A percentile compares a stretch with the other conserved stretches of the same genome.
phyloP scores from a whole-genome alignment of 768 basidiomycete genomes.

The Xanthoconium stramineum region DNA sequence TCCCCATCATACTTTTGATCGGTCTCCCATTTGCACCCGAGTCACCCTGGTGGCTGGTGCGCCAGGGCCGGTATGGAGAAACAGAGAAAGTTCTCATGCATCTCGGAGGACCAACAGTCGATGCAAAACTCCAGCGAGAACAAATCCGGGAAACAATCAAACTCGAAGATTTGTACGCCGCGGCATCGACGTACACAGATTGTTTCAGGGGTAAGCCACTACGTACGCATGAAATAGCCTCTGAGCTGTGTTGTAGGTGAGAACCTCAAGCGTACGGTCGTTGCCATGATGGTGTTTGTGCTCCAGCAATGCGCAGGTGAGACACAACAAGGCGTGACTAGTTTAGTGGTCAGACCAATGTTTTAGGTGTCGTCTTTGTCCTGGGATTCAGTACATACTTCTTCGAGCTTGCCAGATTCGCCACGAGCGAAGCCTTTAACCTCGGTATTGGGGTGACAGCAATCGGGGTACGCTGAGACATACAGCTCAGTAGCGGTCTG shows the following conservation, averaged over 20 bases:
- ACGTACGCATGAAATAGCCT: no score
- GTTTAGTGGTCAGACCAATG: neutral
- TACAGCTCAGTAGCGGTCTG: neutral
- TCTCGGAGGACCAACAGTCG: conserved; percentile 22
- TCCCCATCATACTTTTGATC: conserved; percentile 28
- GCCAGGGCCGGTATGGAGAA: conserved; percentile 25
- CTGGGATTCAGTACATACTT: conserved; percentile 33
- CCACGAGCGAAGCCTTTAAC: conserved; percentile 28
- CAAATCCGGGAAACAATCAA: conserved; percentile 30
- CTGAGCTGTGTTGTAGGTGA: conserved; percentile 10
- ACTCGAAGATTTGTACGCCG: conserved; percentile 28
- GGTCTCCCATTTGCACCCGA: conserved; percentile 33
- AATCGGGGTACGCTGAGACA: conserved; percentile 18
- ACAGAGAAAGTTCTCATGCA: conserved; percentile 18
- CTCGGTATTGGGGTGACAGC: conserved; percentile 29
- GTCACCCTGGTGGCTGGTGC: conserved; percentile 35
- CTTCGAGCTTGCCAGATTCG: conserved; percentile 36
- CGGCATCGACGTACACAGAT: conserved; percentile 28
- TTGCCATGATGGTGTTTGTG: conserved; percentile 32
- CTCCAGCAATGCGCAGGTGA: conserved; percentile 27
- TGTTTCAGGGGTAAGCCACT: conserved; percentile 28
- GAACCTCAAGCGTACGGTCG: conserved; percentile 24
- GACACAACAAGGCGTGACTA: neutral
- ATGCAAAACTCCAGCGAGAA: conserved; percentile 21
- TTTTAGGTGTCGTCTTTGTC: conserved; percentile 26